Base-by-base conservation (phyloP, 2,329 filamentous ascomycete genomes). In the Pseudopithomyces maydicus region DNA sequence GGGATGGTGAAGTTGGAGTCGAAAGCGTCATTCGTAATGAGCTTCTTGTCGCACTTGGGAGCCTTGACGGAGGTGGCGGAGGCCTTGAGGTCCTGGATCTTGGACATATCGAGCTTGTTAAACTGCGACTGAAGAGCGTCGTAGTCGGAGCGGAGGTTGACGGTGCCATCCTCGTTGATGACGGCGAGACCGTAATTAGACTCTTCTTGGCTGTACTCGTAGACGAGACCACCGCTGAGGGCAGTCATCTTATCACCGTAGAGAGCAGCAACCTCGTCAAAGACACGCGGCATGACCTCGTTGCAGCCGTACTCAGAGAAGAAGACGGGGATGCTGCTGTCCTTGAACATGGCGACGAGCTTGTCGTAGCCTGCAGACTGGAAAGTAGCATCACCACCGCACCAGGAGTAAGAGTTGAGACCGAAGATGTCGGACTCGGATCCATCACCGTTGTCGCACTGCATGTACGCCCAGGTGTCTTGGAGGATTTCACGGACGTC, bases 291-390 rank as follows among this genome's bases (percentile, higher is more conserved):
- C 36, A 82, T 80, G 22, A 73, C 63, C 49, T 70, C 63, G 79
- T 92, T 94, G 85, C 91, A 94, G 58, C 91, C 91, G 67, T 87
- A 88, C 72, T 95, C 91, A 62, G 88, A 91, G 81, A 91, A 93
- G 82, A 94, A 94, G 67, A 93, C 82, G 32, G 90, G 90, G 36
- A 92, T 83, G 15, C 87, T 85, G 38, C 84, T 85, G 62, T 81
- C 81, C 65, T 81, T 77, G 80, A 94, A 92, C 73, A 87, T 85
- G 2, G 79, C 73, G 46, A 90, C 86, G 35, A 92, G 80, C 17
- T 80, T 77, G 63, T 88, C 78, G 73, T 88, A 92, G 35, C 84
- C 68, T 10, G 73, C 86, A 50, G 81, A 84, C 55, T 84, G 74
- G 75, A 85, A 90, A 46, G 83, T 85, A 52, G 87, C 87, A 12